phyloP scores from a whole-genome alignment of 306 rosid species.

The Trifolium fragiferum region DNA sequence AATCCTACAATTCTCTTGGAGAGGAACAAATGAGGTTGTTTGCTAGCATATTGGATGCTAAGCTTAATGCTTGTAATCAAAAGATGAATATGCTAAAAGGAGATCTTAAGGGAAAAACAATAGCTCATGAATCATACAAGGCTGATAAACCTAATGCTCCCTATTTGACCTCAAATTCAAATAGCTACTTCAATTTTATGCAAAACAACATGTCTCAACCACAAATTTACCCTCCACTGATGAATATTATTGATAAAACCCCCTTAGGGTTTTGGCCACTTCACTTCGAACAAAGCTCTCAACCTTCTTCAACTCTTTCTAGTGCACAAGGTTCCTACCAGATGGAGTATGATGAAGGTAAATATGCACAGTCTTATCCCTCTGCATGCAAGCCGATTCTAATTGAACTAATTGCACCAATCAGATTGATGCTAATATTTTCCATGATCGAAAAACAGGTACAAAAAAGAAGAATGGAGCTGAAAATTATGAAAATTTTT shows the following conservation, averaged over 20 bases:
- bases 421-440: not conserved
- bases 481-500: constrained; percentile 14
- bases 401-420: not conserved
- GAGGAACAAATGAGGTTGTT: constrained; percentile 23
- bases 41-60: constrained; percentile 34
- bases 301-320: not conserved
- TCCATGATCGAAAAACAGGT: not conserved
- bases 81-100: constrained; percentile 22
- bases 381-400: not conserved
- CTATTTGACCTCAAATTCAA: constrained; percentile 20
- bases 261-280: constrained; percentile 4
- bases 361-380: not conserved
- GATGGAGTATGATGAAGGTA: not conserved
- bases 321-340: not conserved
- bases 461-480: not conserved
- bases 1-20: constrained; percentile 28
- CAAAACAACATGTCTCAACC: constrained; percentile 12
- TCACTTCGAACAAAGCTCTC: constrained; percentile 6
- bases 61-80: constrained; percentile 41
- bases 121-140: not conserved
- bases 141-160: not conserved
- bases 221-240: constrained; percentile 16
- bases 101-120: constrained; percentile 30
- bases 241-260: not conserved
- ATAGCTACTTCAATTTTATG: constrained; percentile 14